Evolutionary conservation across 2,329 filamentous ascomycete genomes (phyloP).

Genomic region (Cordyceps cateniannulata): DNA sequence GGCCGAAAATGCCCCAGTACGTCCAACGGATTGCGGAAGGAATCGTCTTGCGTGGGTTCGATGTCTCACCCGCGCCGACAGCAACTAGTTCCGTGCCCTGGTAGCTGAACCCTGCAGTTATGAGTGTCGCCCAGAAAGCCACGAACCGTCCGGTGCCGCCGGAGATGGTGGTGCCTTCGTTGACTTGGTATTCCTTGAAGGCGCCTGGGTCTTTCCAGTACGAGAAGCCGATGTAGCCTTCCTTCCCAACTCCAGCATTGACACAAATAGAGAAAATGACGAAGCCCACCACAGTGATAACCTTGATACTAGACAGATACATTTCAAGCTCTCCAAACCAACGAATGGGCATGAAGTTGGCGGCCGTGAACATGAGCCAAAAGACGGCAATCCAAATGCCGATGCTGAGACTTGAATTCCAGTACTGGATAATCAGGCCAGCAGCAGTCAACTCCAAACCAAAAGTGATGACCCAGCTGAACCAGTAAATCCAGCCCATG

Average conservation of each 20-base stretch:
- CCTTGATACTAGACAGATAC: conserved; percentile 72
- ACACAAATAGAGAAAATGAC: conserved; percentile 71
- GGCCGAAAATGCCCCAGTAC: conserved; percentile 65
- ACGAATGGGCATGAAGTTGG: conserved; percentile 66
- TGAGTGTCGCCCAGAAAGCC: conserved; percentile 62
- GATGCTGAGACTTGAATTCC: conserved; percentile 55
- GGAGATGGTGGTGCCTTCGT: too few relatives aligned
- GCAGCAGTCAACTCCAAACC: conserved; percentile 67
- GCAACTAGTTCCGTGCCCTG: conserved; percentile 71
- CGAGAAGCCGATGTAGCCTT: conserved; percentile 68
- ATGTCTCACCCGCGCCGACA: conserved; percentile 71
- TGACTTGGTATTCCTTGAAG: conserved; percentile 55
- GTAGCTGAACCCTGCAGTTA: conserved; percentile 64
- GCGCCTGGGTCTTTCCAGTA: conserved; percentile 65
- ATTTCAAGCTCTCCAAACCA: conserved; percentile 75
- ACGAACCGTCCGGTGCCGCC: conserved; percentile 56
- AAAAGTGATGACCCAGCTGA: conserved; percentile 67
- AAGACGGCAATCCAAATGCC: conserved; percentile 70
- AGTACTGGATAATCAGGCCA: conserved; percentile 71
- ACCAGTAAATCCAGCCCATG: conserved; percentile 82
- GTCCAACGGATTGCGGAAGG: conserved; percentile 67
- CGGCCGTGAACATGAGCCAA: conserved; percentile 60
- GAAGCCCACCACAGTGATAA: conserved; percentile 67
- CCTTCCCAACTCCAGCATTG: conserved; percentile 61
- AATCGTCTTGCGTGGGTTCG: conserved; percentile 65